Evolutionary conservation across 257 asterid genomes (phyloP).

Genomic region (Lycium barbarum): DNA sequence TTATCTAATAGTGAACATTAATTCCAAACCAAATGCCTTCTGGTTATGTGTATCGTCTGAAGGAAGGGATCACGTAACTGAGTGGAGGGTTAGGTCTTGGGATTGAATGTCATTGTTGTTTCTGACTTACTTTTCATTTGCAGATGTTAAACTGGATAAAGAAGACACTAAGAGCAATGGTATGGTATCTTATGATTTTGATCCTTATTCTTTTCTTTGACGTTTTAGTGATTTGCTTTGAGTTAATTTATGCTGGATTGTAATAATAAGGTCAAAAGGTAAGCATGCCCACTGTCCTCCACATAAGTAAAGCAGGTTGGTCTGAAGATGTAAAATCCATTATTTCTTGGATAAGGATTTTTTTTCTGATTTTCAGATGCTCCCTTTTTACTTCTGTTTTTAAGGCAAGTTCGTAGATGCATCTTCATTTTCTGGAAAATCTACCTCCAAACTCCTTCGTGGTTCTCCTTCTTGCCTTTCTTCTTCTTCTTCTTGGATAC

Average conservation of each 20-base stretch:
- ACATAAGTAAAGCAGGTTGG: background rate
- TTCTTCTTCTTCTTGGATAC: background rate
- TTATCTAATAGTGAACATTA: background rate
- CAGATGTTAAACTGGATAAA: constrained; percentile 71
- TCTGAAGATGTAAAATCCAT: background rate
- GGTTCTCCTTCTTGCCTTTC: background rate
- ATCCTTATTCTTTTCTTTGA: background rate
- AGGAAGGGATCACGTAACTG: background rate
- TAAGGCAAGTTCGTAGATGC: background rate
- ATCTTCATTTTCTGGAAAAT: background rate
- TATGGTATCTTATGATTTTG: constrained; percentile 39
- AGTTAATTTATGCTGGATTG: background rate
- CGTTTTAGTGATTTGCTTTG: background rate
- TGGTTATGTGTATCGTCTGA: background rate
- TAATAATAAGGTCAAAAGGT: constrained; percentile 10
- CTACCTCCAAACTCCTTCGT: background rate
- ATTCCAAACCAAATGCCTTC: background rate
- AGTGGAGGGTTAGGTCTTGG: background rate
- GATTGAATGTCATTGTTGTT: constrained; percentile 21
- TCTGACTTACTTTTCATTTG: constrained; percentile 32
- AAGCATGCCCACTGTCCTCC: background rate
- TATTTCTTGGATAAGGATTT: background rate
- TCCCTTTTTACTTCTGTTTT: background rate
- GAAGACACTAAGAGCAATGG: constrained; percentile 64
- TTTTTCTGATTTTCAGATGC: background rate